Evolutionary conservation across 2,329 filamentous ascomycete genomes (phyloP), one percentile per base, ranked within the genome.

Genomic region (Ophiostoma montium): DNA sequence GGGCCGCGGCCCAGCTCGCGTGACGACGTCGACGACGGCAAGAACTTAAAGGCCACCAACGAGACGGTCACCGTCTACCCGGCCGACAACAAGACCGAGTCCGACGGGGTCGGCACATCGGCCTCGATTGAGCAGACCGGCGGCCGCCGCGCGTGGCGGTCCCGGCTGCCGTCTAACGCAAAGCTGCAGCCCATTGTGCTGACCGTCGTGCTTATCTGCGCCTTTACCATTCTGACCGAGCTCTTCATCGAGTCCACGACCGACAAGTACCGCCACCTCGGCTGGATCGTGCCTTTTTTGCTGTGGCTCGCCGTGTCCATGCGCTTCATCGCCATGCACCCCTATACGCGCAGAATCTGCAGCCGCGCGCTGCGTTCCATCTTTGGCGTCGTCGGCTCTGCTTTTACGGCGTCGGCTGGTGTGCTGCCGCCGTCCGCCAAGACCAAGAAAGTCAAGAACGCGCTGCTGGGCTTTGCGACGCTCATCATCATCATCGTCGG

Each of bases 251-350:
- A 44, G 42, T 44, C 42, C n/a, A 44, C 42, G 7, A 44, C 42
- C 27, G 9, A 33, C 42, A 44, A 44, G 42, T 44, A 44, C 52
- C 78, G 87, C 59, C 72, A 71, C 57, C 72, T 75, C 65, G 86
- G 86, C 59, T 94, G 87, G 87, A 65, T 94, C 50, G 76, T 89
- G 46, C 87, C 88, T 0, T 92, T 94, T 65, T 71, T 94, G 46
- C 61, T 95, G 43, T 94, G 82, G 71, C 75, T 94, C 42, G 73
- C 70, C 56, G 80, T 94, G 57, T 78, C 76, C 11, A 68, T 92
- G 46, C 82, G 88, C 32, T 63, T 94, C 45, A 55, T 94, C 60
- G 84, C 82, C 61, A 77, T 85, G 8, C 43, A 52, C 39, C 43
- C 33, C 8, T 32, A 32, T 12, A 44, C 42, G 5, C 27, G 42